Evolutionary conservation across 2,329 filamentous ascomycete genomes (phyloP).

Genomic region (Xylariaceae sp.): DNA sequence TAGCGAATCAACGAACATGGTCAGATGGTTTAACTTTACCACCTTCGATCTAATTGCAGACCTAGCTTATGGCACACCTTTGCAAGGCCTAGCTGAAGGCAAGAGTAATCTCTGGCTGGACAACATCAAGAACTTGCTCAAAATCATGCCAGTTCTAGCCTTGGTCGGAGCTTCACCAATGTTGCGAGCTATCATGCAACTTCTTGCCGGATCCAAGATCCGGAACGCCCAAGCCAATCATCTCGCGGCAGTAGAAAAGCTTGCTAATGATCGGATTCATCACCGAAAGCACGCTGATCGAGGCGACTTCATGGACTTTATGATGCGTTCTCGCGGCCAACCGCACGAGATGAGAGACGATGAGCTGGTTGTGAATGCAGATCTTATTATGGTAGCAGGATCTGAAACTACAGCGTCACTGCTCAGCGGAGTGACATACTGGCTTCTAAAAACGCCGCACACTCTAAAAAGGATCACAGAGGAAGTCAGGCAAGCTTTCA

Average conservation of each 20-base stretch:
- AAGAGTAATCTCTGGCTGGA: constrained; percentile 31
- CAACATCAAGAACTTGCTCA: constrained; percentile 23
- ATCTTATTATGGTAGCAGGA: constrained; percentile 28
- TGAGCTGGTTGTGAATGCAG: constrained; percentile 31
- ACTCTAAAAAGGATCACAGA: constrained; percentile 21
- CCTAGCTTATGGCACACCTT: constrained; percentile 22
- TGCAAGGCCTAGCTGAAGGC: constrained; percentile 35
- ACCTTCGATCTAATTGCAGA: constrained; percentile 28
- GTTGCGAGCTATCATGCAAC: constrained; percentile 12
- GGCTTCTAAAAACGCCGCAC: constrained; percentile 30
- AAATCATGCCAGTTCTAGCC: constrained; percentile 21
- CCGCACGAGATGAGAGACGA: constrained; percentile 26
- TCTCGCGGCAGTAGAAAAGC: constrained; percentile 19
- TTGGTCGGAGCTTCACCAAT: constrained; percentile 17
- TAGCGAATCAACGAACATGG: constrained; percentile 26
- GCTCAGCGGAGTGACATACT: constrained; percentile 24
- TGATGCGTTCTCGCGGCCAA: constrained; percentile 28
- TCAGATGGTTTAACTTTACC: constrained; percentile 34
- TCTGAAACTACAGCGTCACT: constrained; percentile 31
- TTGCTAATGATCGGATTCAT: constrained; percentile 23
- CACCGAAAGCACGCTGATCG: constrained; percentile 24
- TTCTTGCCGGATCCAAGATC: constrained; percentile 21
- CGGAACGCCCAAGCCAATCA: constrained; percentile 28
- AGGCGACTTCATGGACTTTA: constrained; percentile 31
- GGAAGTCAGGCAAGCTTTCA: constrained; percentile 45